phyloP scores from a whole-genome alignment of 176 grass and related monocot species.

The Olyra latifolia region DNA sequence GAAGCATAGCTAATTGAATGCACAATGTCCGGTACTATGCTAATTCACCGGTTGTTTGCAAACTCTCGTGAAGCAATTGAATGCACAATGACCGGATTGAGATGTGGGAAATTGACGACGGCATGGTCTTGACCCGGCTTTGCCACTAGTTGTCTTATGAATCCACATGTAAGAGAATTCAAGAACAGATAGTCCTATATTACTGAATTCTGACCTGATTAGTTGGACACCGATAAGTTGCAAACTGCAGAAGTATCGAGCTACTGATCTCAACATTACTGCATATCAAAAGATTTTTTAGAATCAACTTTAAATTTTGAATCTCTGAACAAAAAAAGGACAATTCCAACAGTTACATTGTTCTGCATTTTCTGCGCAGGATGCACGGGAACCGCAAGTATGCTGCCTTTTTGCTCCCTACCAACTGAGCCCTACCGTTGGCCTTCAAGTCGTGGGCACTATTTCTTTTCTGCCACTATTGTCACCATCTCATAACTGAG shows the following conservation, averaged over 20 bases:
- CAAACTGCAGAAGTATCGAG: not conserved
- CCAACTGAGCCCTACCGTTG: not conserved
- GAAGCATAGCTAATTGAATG: not conserved
- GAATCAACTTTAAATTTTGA: slow-evolving; percentile 7
- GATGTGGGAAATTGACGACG: not conserved
- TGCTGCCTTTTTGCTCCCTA: slow-evolving; percentile 3
- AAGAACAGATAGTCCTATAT: not conserved
- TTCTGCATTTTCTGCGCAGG: slow-evolving; percentile 6
- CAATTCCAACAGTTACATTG: not conserved
- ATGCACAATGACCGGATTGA: no score
- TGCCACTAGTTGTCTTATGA: not conserved
- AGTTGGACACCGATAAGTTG: no score
- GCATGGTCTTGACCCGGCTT: not conserved
- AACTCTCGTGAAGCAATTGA: not conserved
- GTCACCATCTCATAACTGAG: not conserved
- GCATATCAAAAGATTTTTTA: not conserved
- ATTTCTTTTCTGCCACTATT: not conserved
- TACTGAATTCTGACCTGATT: no score
- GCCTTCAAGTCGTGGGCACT: not conserved
- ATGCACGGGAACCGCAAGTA: slow-evolving; percentile 12
- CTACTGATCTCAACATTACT: not conserved
- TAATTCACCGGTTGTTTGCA: not conserved
- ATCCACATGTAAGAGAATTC: not conserved
- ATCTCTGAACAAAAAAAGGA: slow-evolving; percentile 4
- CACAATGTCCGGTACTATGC: not conserved